A percentile compares a stretch with the other conserved stretches of the same genome.
phyloP scores from a whole-genome alignment of 768 basidiomycete genomes.

The Crucibulum laeve region DNA sequence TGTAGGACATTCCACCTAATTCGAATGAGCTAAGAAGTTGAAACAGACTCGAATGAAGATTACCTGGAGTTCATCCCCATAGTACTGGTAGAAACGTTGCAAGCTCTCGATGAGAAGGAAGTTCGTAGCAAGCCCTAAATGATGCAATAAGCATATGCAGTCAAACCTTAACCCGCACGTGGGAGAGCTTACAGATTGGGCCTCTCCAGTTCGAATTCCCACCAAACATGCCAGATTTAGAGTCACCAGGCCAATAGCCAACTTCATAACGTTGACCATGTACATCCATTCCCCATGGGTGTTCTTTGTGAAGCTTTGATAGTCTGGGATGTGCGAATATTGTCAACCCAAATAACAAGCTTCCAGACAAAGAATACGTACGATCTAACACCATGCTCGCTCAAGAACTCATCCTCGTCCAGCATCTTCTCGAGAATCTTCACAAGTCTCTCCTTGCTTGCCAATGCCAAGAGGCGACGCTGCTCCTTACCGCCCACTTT shows the following conservation, averaged over 20 bases:
- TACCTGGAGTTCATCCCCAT: constrained; percentile 83
- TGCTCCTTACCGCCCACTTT: constrained; percentile 77
- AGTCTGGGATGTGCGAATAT: constrained; percentile 41
- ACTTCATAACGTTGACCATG: constrained; percentile 91
- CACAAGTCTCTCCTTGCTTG: constrained; percentile 85
- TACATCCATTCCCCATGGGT: constrained; percentile 94
- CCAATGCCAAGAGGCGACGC: constrained; percentile 83
- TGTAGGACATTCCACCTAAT: constrained; percentile 87
- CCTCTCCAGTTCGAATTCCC: constrained; percentile 99
- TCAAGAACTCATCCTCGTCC: constrained; percentile 95
- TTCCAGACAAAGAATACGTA: constrained; percentile 32
- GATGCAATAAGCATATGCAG: background rate
- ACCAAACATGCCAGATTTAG: constrained; percentile 95
- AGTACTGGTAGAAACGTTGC: constrained; percentile 97
- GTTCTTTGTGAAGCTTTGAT: constrained; percentile 85
- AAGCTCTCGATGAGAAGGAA: constrained; percentile 94
- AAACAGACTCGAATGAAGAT: background rate
- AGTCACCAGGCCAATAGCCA: constrained; percentile 97
- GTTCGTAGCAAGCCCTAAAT: constrained; percentile 88
- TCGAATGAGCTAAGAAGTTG: constrained; percentile 2
- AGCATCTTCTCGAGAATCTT: constrained; percentile 94
- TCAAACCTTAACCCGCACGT: background rate
- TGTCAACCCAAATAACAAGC: background rate
- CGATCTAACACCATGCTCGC: constrained; percentile 95
- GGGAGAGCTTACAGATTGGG: constrained; percentile 61